Evolutionary conservation across 805 yeast genomes (phyloP), one percentile per base, ranked within the genome.

Genomic region (Lipomyces oligophaga): DNA sequence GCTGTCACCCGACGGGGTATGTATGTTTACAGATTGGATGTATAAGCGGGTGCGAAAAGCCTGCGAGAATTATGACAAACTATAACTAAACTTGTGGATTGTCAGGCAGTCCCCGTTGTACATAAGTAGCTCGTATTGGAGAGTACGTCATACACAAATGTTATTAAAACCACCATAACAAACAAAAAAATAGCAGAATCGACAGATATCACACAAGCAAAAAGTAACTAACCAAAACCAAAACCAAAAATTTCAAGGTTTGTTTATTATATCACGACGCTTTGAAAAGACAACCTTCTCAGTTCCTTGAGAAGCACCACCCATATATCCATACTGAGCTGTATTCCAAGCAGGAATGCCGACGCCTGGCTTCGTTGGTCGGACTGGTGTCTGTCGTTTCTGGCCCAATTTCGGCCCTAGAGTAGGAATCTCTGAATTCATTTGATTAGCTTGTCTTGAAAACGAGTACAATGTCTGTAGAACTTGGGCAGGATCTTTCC

Each of bases 401-500:
- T 61, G 64, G 1, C 76, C 71, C 32, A 80, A 60, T 42, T 73
- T 72, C 1, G 86, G 86, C 0, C 86, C 86, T 26, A 80, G 67
- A 0, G 76, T 72, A 0, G 79, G 76, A 47, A 73, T 58, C 43
- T 67, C 55, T 44, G 79, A 65, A 69, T 81, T 61, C 67, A 76
- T 67, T 45, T 70, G 71, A 59, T 83, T 74, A 1, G 85, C 83
- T 45, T 78, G 71, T 47, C 95, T 70, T 0, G 93, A 83, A 35
- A 86, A 70, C 2, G 94, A 78, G 58, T 83, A 80, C 34, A 86
- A 67, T 0, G 89, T 76, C 57, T 83, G 79, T n/a, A 81, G 66
- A 1, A 86, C 86, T 55, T 83, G 88, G 39, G 85, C 83, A 0
- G 90, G 87, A 61, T 86, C 94, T 55, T 77, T 74, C 24, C 67